phyloP scores from a whole-genome alignment of 2,329 filamentous ascomycete species.

The Sporothrix schenckii region DNA sequence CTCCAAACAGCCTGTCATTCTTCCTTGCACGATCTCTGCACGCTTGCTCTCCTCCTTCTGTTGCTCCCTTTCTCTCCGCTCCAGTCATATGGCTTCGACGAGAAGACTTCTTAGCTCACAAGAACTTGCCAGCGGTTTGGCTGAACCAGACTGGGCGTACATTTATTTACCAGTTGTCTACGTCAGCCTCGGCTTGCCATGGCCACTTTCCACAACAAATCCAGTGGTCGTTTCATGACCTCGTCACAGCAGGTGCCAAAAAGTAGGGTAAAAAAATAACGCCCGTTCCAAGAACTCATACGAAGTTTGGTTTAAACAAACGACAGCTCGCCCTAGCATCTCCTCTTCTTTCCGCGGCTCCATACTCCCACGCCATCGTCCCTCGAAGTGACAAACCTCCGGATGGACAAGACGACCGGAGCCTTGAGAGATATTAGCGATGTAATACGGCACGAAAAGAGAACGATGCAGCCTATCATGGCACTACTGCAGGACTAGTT shows the following conservation, averaged over 20 bases:
- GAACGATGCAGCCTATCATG: slow-evolving; percentile 10
- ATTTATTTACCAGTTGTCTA: neutral
- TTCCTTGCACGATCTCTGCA: neutral
- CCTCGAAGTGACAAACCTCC: no score
- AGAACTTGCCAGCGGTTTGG: neutral
- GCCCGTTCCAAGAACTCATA: no score
- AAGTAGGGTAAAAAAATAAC: no score
- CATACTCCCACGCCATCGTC: neutral
- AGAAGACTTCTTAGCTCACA: neutral
- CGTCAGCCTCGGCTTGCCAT: neutral
- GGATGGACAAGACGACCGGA: slow-evolving; percentile 1
- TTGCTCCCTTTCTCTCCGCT: slow-evolving; percentile 5
- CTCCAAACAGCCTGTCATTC: neutral
- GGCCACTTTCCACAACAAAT: neutral
- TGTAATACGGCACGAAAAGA: slow-evolving; percentile 3
- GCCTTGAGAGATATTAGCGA: slow-evolving; percentile 2
- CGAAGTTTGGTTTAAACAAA: neutral
- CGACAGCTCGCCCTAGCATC: neutral
- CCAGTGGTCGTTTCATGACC: neutral
- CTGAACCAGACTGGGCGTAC: neutral
- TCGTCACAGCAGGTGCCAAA: neutral
- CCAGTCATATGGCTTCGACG: neutral
- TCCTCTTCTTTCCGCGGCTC: neutral
- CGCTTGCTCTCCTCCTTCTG: neutral
- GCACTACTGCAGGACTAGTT: slow-evolving; percentile 21